Evolutionary conservation across 208 protist species (phyloP), one percentile per base, ranked within the genome.

Genomic region (Trypanosoma boissoni): DNA sequence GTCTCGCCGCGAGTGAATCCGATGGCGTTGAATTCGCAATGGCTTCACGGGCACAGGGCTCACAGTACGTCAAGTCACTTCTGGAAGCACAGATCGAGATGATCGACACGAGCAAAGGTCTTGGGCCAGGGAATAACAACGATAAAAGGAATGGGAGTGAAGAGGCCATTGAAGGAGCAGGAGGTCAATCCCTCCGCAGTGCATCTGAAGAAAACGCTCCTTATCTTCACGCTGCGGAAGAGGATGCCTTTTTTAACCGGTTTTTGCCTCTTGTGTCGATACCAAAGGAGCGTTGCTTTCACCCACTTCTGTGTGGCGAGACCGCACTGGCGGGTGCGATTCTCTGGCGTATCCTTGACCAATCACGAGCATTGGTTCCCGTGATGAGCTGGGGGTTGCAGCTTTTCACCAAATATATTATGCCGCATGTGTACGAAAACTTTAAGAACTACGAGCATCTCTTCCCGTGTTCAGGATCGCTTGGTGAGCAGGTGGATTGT

Each of bases 381-480:
- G 68, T 74, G 20, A 80, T 88, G 54, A 24, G 44, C 14, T 88
- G 83, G 58, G 89, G 83, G 12, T 26, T 81, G 9, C 76, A 85
- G 12, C 70, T 93, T 20, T 78, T 81, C 27, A 62, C 57, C 18
- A 71, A 74, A 42, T 88, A 86, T 65, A 54, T 95, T 8, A 46
- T 93, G 8, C 89, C 89, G 6, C 83, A 92, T 70, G 26, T 95
- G 21, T 95, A 93, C 63, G 60, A 74, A 10, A 70, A 83, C 56
- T 92, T 78, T 72, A 32, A 58, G 16, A 41, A 62, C 10, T 74
- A 70, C 46, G 28, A 59, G 12, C 27, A 62, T 0, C 51, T 79
- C 26, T 50, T 87, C 24, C 89, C 86, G 20, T 50, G 39, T 26
- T 44, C 83, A 34, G 81, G 78, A 39, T 68, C 68, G 31, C 58